These are phyloP conservation scores for Penstemon eatonii DNA, from an alignment of 257 asterid species.

Conservation along the genomic window DNA sequence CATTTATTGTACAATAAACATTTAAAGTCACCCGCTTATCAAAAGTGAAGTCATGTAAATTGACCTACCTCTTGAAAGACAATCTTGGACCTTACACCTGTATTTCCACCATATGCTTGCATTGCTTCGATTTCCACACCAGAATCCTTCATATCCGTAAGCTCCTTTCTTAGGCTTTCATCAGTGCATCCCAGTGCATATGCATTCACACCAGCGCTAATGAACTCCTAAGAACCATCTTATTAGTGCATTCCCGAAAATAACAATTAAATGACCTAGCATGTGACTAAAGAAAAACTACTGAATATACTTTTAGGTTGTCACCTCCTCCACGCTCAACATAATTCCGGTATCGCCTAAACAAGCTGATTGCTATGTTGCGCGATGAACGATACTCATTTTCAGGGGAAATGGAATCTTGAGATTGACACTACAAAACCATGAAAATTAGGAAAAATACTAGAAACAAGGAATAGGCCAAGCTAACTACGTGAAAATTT, in stretches of 20 bases:
- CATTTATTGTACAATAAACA: background rate
- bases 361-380: constrained; percentile 87
- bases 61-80: constrained; percentile 60
- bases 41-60: background rate
- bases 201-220: constrained; percentile 90
- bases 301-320: constrained; percentile 75
- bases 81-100: constrained; percentile 69
- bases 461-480: background rate
- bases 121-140: constrained; percentile 79
- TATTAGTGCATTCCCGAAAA: constrained; percentile 23
- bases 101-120: constrained; percentile 65
- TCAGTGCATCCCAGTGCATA: constrained; percentile 94
- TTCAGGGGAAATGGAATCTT: constrained; percentile 69
- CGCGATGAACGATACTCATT: constrained; percentile 88
- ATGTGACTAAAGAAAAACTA: constrained; percentile 23
- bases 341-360: constrained; percentile 74
- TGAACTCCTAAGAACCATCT: constrained; percentile 70
- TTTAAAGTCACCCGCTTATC: background rate
- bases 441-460: background rate
- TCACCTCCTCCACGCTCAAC: constrained; percentile 98
- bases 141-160: constrained; percentile 69
- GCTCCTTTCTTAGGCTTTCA: constrained; percentile 76
- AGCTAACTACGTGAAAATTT: no score
- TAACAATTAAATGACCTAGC: constrained; percentile 8
- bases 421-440: constrained; percentile 62